Conservation (phyloP, 192 early-diverging fungal genomes). For the Coemansia sp. region DNA sequence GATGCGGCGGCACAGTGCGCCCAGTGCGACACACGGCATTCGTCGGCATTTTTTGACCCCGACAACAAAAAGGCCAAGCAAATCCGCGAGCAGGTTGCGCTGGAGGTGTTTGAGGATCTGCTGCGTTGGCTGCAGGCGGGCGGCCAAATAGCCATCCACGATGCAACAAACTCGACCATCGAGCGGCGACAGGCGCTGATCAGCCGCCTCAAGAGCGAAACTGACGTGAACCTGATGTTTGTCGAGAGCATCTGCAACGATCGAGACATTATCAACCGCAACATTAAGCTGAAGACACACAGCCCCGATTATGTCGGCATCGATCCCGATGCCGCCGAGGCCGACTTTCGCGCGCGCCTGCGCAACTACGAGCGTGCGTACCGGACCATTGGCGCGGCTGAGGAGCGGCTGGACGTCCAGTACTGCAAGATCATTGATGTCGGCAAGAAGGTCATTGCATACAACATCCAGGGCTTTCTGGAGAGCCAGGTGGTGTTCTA, state of each 20-base stretch:
- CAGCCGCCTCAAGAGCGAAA: constrained; percentile 56
- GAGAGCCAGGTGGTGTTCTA: constrained; percentile 94
- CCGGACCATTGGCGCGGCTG: constrained; percentile 73
- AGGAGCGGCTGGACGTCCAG: constrained; percentile 74
- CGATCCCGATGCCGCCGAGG: constrained; percentile 72
- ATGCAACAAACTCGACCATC: constrained; percentile 94
- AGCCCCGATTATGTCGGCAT: constrained; percentile 93
- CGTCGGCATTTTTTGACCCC: constrained; percentile 91
- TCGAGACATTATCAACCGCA: constrained; percentile 65
- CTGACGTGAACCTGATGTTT: constrained; percentile 67
- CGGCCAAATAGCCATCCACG: constrained; percentile 87
- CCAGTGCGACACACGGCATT: constrained; percentile 56
- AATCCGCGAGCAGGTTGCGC: constrained; percentile 80
- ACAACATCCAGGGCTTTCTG: constrained; percentile 92
- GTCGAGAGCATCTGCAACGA: constrained; percentile 81
- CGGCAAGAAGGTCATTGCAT: constrained; percentile 91
- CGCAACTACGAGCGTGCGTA: constrained; percentile 94
- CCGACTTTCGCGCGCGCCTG: constrained; percentile 82
- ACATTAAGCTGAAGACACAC: constrained; percentile 84
- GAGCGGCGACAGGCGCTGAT: constrained; percentile 67
- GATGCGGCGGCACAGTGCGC: constrained; percentile 11
- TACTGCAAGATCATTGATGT: constrained; percentile 98
- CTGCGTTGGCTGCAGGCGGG: constrained; percentile 84
- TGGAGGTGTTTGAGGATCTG: constrained; percentile 88
- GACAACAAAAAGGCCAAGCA: constrained; percentile 71